Conservation (phyloP, 2,329 filamentous ascomycete species). For the Hymenoscyphus scutula region DNA sequence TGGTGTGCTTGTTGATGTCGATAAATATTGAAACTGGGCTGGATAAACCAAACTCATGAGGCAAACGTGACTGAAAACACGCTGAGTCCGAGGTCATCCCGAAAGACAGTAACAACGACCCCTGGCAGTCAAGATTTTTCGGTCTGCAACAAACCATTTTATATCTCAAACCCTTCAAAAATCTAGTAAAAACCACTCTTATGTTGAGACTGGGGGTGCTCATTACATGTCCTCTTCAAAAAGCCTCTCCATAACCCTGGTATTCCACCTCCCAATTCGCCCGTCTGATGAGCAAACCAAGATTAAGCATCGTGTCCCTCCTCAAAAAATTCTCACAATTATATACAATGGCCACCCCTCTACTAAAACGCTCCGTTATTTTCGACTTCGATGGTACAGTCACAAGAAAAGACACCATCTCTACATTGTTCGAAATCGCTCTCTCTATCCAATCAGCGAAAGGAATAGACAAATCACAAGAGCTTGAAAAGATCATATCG, state of each 20-base stretch:
- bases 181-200: too few species aligned
- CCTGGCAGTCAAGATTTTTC: too few species aligned
- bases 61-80: not conserved
- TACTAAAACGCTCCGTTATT: slow-evolving; percentile 20
- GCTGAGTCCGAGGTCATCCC: not conserved
- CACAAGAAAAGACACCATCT: slow-evolving; percentile 33
- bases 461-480: slow-evolving; percentile 12
- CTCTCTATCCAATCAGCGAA: slow-evolving; percentile 15
- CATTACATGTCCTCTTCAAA: too few species aligned
- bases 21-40: not conserved
- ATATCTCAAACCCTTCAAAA: too few species aligned
- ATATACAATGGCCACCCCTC: not conserved
- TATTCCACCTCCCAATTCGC: not conserved
- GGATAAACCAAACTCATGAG: not conserved
- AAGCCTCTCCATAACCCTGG: too few species aligned
- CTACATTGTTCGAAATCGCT: slow-evolving; percentile 21
- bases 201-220: too few species aligned
- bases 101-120: too few species aligned
- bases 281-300: not conserved
- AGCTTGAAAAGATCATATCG: slow-evolving; percentile 17
- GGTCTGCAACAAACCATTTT: too few species aligned
- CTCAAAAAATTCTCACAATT: not conserved
- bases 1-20: slow-evolving; percentile 4
- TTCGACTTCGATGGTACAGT: slow-evolving; percentile 37
- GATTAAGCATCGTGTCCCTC: not conserved